Evolutionary conservation across 805 yeast species (phyloP).

Genomic region (Blastobotrys attinorum): DNA sequence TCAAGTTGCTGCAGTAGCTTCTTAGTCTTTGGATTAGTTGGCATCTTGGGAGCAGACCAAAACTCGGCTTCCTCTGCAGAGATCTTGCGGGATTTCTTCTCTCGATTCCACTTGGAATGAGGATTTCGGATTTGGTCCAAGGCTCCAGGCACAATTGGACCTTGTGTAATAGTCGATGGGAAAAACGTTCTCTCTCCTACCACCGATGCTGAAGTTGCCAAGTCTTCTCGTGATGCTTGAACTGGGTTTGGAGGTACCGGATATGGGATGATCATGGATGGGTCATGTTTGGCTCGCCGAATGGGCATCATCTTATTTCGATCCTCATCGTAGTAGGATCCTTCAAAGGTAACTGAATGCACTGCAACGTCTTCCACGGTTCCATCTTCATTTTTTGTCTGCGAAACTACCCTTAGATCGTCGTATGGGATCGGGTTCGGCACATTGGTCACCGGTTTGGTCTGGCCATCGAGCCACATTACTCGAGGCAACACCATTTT

Average conservation of each 20-base stretch:
- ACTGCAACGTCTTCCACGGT: slow-evolving; percentile 66
- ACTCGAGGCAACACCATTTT: slow-evolving; percentile 61
- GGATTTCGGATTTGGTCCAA: slow-evolving; percentile 68
- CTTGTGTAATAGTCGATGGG: slow-evolving; percentile 55
- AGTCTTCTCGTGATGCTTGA: slow-evolving; percentile 36
- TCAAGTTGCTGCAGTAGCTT: slow-evolving; percentile 30
- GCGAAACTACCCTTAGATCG: slow-evolving; percentile 70
- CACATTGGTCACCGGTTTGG: slow-evolving; percentile 59
- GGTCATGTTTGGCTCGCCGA: slow-evolving; percentile 66
- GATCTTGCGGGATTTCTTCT: slow-evolving; percentile 40
- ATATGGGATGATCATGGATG: slow-evolving; percentile 76
- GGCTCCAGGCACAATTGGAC: slow-evolving; percentile 65
- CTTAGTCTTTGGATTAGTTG: slow-evolving; percentile 46
- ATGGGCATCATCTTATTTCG: slow-evolving; percentile 68
- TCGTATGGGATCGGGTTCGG: slow-evolving; percentile 55
- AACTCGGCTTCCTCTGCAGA: slow-evolving; percentile 54
- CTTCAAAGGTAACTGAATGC: slow-evolving; percentile 59
- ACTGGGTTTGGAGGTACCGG: slow-evolving; percentile 58
- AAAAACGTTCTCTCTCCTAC: slow-evolving; percentile 69
- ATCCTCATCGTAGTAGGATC: slow-evolving; percentile 64
- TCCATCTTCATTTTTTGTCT: slow-evolving; percentile 59
- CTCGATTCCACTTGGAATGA: slow-evolving; percentile 54
- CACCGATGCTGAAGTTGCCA: slow-evolving; percentile 28
- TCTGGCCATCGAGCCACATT: slow-evolving; percentile 66
- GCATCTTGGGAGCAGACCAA: slow-evolving; percentile 69